phyloP scores from a whole-genome alignment of 2,329 filamentous ascomycete genomes.

The Colletotrichum horii region DNA sequence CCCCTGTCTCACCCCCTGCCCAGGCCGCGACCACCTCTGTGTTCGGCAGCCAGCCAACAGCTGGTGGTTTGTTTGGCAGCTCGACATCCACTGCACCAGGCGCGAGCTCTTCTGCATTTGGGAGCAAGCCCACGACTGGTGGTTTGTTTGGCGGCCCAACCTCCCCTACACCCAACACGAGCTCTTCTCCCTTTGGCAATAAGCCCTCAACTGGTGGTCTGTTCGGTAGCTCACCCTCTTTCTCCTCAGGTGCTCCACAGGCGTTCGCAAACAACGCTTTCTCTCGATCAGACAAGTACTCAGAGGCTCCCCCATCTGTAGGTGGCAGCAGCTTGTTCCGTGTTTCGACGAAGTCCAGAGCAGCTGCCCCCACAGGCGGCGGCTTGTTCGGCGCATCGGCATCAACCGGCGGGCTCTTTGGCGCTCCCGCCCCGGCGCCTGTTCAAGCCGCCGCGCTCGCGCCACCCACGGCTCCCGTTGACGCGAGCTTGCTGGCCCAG shows the following conservation, averaged over 20 bases:
- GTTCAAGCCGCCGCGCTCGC: not conserved
- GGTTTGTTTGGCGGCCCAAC: not conserved
- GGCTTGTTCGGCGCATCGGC: not conserved
- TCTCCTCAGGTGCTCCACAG: not conserved
- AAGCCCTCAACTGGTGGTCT: not conserved
- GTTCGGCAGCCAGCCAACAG: not conserved
- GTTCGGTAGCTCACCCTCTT: not conserved
- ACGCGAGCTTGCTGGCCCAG: not conserved
- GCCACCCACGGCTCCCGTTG: not conserved
- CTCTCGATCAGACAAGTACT: not conserved
- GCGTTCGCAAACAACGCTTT: not conserved
- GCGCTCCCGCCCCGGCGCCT: not conserved
- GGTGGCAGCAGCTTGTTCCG: too few relatives aligned
- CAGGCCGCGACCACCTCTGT: not conserved
- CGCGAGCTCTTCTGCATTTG: not conserved
- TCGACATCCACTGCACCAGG: not conserved
- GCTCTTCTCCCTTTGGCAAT: not conserved
- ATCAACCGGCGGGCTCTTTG: not conserved
- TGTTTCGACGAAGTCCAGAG: too few relatives aligned
- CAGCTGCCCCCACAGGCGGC: fast-evolving
- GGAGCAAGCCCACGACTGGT: not conserved
- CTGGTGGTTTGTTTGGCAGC: not conserved
- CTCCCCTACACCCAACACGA: not conserved
- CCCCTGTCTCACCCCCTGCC: not conserved
- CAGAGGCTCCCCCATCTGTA: too few relatives aligned